phyloP scores from a whole-genome alignment of 257 asterid genomes.

The Nicotiana benthamiana region DNA sequence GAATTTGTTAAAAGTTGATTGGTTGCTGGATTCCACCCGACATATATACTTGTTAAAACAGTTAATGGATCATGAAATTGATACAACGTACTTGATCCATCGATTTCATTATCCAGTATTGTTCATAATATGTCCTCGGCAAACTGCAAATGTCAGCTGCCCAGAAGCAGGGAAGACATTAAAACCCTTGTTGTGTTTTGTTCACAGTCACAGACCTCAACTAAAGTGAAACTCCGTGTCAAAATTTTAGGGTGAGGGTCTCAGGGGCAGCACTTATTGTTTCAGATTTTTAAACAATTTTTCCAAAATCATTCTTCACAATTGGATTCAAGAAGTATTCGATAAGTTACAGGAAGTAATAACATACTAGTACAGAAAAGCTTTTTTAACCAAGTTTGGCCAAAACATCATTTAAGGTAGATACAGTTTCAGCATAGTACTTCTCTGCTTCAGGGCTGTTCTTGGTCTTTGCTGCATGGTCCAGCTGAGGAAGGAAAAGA shows the following conservation, averaged over 20 bases:
- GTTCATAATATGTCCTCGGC: not conserved
- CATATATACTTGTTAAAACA: too few relatives aligned
- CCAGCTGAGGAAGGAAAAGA: constrained; percentile 44
- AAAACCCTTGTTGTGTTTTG: not conserved
- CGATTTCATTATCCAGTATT: not conserved
- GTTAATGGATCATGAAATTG: too few relatives aligned
- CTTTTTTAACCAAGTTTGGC: constrained; percentile 59
- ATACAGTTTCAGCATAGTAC: constrained; percentile 66
- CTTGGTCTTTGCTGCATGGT: constrained; percentile 86
- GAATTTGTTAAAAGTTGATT: not conserved
- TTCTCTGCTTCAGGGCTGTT: constrained; percentile 65
- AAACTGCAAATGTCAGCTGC: not conserved
- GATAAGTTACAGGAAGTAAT: not conserved
- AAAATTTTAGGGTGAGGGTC: not conserved
- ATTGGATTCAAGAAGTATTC: not conserved
- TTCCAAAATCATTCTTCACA: constrained; percentile 3
- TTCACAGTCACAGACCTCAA: not conserved
- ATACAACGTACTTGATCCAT: too few relatives aligned
- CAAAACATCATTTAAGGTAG: constrained; percentile 59
- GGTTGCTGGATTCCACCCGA: too few relatives aligned
- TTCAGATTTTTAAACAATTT: not conserved
- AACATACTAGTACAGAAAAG: not conserved
- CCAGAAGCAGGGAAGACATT: not conserved
- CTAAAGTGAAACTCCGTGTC: not conserved
- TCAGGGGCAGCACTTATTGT: not conserved